Conservation (phyloP, 2,329 filamentous ascomycete genomes). For the Colletotrichum sp. region DNA sequence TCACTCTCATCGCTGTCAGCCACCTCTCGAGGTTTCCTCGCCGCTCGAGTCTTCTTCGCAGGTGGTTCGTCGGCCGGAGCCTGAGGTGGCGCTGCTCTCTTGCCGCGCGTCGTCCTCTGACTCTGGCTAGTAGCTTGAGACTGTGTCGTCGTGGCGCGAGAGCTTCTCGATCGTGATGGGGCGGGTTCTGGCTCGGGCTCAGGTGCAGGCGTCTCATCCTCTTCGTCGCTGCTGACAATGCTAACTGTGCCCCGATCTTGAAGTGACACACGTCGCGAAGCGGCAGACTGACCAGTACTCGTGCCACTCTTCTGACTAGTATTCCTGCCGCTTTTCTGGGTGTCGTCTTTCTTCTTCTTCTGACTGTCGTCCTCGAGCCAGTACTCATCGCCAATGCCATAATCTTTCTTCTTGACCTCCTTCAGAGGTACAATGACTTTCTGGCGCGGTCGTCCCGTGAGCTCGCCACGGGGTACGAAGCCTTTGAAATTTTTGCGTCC, state of each 20-base stretch:
- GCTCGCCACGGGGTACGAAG: slow-evolving; percentile 69
- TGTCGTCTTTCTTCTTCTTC: slow-evolving; percentile 32
- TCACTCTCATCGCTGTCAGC: slow-evolving; percentile 55
- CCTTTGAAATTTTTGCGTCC: slow-evolving; percentile 96
- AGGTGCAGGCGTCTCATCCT: slow-evolving; percentile 23
- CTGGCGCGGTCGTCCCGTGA: slow-evolving; percentile 43
- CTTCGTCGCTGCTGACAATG: slow-evolving; percentile 43
- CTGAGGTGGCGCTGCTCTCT: slow-evolving; percentile 36
- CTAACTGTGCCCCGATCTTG: slow-evolving; percentile 28
- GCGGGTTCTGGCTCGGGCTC: background rate
- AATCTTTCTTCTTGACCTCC: slow-evolving; percentile 73
- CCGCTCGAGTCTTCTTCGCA: slow-evolving; percentile 36
- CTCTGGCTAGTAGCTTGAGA: slow-evolving; percentile 33
- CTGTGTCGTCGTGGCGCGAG: slow-evolving; percentile 26
- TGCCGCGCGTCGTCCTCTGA: slow-evolving; percentile 30
- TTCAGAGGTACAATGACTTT: slow-evolving; percentile 73
- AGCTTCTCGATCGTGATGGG: background rate
- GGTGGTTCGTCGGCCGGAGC: slow-evolving; percentile 32
- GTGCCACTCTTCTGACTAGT: slow-evolving; percentile 22
- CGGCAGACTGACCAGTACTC: background rate
- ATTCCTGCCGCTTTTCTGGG: slow-evolving; percentile 24
- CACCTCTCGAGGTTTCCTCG: slow-evolving; percentile 37
- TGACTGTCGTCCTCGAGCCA: slow-evolving; percentile 66
- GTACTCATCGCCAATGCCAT: slow-evolving; percentile 78
- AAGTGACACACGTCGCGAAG: background rate